Evolutionary conservation across 768 basidiomycete genomes (phyloP).

Genomic region (Termitomyces sp.): DNA sequence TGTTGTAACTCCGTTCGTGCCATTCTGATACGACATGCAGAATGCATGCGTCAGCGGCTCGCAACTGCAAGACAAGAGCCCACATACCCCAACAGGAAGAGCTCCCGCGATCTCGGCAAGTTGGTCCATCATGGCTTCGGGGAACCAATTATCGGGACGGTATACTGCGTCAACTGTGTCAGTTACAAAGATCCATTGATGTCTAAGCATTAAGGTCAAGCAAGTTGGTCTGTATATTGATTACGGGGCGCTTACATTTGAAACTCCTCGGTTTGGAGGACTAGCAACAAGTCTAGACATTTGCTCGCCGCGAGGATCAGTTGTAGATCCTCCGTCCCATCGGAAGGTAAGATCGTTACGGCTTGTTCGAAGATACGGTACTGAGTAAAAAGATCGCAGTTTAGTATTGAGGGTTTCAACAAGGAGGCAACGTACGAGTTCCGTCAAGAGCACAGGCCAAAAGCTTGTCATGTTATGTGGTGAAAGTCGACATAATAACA

Average conservation of each 20-base stretch:
- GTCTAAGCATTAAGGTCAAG: conserved; percentile 34
- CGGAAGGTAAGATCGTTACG: conserved; percentile 62
- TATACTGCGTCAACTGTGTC: conserved; percentile 96
- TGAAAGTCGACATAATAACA: conserved; percentile 85
- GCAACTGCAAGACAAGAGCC: background rate
- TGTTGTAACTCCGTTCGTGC: conserved; percentile 17
- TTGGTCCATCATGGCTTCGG: conserved; percentile 88
- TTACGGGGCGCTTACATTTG: conserved; percentile 62
- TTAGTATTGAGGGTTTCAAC: background rate
- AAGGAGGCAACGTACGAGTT: conserved; percentile 54
- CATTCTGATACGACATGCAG: conserved; percentile 18
- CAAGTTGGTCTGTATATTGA: background rate
- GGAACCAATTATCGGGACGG: conserved; percentile 75
- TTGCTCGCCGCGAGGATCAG: conserved; percentile 88
- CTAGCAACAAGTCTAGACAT: conserved; percentile 87
- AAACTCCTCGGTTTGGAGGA: conserved; percentile 94
- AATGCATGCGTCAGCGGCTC: background rate
- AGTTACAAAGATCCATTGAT: conserved; percentile 98
- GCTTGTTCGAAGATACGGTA: conserved; percentile 87
- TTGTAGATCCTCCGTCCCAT: conserved; percentile 81
- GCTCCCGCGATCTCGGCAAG: conserved; percentile 78
- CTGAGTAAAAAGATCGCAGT: conserved; percentile 30
- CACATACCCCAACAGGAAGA: conserved; percentile 44
- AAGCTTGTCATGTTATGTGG: conserved; percentile 90
- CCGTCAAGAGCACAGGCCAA: conserved; percentile 94